Evolutionary conservation across 345 rosid genomes (phyloP), one percentile per base, ranked within the genome.

Genomic region (Combretum micranthum): DNA sequence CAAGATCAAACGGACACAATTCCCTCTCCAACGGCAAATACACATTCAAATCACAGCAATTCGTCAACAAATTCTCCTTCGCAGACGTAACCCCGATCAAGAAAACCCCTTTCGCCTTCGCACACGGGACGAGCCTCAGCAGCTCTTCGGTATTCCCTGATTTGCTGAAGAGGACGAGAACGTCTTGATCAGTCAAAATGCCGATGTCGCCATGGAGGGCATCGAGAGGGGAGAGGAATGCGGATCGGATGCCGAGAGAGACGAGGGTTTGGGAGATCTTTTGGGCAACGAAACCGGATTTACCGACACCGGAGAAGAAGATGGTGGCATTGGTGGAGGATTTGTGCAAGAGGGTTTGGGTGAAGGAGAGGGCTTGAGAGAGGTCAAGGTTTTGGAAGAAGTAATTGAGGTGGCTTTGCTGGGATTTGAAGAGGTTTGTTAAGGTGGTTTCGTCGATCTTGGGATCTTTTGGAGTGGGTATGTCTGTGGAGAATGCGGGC

Each of bases 131-230:
- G 7, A 94, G 80, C 18, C 83, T 84, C 54, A 94, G 77, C 23
- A 94, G 80, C 79, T 94, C 97, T 39, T 93, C 96, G 69, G 97
- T 85, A 61, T 77, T 80, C 4, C 99, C 96, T 0, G 90, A 87
- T 62, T 90, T 90, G 64, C 88, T 83, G 70, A 93, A 75, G 19
- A 86, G 73, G n/a, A 93, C 95, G 65, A 87, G 76, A 42, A 82
- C 63, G 56, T 87, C 96, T 20, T 57, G 49, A 22, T 59, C 17
- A 1, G 84, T 63, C 42, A 94, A 75, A 17, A 79, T 77, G 46
- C 96, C 97, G 62, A 90, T 90, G 80, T 90, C 96, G 22, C 97
- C 96, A 58, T 94, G 96, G 47, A 94, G 96, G 32, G 96, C 95
- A 42, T 90, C 97, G 53, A 94, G 66, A 16, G 97, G 99, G 72